Evolutionary conservation across 1,139 yeast species (phyloP).

Genomic region (Geotrichum klebahnii): DNA sequence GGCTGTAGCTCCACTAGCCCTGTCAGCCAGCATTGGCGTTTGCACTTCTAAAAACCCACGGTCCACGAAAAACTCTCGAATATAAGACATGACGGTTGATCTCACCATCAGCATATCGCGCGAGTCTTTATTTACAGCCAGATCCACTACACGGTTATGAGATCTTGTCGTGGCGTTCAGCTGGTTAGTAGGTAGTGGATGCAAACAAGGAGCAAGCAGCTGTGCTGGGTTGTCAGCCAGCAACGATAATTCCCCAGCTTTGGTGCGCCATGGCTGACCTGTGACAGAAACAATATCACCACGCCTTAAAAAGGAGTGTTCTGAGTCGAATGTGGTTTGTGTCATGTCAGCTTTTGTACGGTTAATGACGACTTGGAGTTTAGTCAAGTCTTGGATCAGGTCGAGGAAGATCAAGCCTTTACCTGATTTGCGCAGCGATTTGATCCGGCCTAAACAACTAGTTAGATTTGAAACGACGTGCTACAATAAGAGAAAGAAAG

Average conservation of each 20-base stretch:
- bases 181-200: conserved; percentile 63
- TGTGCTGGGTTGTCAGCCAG: conserved; percentile 50
- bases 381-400: conserved; percentile 52
- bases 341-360: conserved; percentile 40
- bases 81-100: conserved; percentile 49
- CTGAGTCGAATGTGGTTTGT: conserved; percentile 45
- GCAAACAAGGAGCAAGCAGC: conserved; percentile 65
- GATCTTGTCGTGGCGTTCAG: conserved; percentile 55
- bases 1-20: conserved; percentile 86
- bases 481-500: too few relatives aligned
- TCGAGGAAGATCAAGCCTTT: conserved; percentile 67
- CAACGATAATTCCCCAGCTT: conserved; percentile 73
- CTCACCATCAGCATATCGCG: conserved; percentile 52
- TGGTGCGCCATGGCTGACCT: conserved; percentile 73
- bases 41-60: conserved; percentile 74
- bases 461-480: too few relatives aligned
- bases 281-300: conserved; percentile 67
- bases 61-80: conserved; percentile 54
- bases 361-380: conserved; percentile 60
- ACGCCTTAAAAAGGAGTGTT: conserved; percentile 50
- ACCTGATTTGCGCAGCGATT: conserved; percentile 57
- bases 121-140: conserved; percentile 55
- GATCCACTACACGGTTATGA: conserved; percentile 68
- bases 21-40: conserved; percentile 73
- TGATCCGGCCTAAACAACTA: conserved; percentile 44